Conservation (phyloP, 352 stramenopile genomes). For the Thalassiosira ordinaria region DNA sequence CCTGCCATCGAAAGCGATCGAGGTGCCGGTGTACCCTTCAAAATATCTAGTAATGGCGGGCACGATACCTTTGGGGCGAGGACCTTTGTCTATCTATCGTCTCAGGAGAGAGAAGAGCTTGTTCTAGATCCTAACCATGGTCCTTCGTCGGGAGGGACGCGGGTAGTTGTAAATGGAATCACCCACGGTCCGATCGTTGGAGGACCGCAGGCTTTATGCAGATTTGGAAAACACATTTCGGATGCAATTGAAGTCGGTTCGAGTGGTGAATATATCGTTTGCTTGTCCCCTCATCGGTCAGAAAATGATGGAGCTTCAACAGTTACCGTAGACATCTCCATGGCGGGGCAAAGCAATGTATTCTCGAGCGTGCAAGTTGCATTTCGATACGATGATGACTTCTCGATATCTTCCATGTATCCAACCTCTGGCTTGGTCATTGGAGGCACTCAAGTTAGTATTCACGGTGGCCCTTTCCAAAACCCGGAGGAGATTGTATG, state of each 20-base stretch:
- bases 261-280: constrained; percentile 52
- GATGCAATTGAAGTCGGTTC: constrained; percentile 42
- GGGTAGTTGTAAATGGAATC: constrained; percentile 47
- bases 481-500: constrained; percentile 81
- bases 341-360: constrained; percentile 38
- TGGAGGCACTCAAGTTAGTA: constrained; percentile 46
- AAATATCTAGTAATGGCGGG: constrained; percentile 50
- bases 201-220: constrained; percentile 37
- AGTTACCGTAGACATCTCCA: constrained; percentile 46
- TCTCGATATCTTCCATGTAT: constrained; percentile 44
- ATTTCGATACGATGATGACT: constrained; percentile 59
- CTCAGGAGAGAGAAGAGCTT: constrained; percentile 32
- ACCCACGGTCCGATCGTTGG: constrained; percentile 24
- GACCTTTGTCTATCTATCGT: constrained; percentile 45
- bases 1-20: constrained; percentile 32
- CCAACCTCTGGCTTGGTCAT: constrained; percentile 43
- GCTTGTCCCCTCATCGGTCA: constrained; percentile 31
- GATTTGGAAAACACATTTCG: constrained; percentile 52
- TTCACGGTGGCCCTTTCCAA: constrained; percentile 50
- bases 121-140: constrained; percentile 56
- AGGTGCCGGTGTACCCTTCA: constrained; percentile 29
- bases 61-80: constrained; percentile 5
- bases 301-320: constrained; percentile 30
- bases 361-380: constrained; percentile 46
- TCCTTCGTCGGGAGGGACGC: constrained; percentile 25